These are phyloP conservation scores for Geotrichum australiense DNA, from an alignment of 1,139 yeast species.

Conservation along the genomic window DNA sequence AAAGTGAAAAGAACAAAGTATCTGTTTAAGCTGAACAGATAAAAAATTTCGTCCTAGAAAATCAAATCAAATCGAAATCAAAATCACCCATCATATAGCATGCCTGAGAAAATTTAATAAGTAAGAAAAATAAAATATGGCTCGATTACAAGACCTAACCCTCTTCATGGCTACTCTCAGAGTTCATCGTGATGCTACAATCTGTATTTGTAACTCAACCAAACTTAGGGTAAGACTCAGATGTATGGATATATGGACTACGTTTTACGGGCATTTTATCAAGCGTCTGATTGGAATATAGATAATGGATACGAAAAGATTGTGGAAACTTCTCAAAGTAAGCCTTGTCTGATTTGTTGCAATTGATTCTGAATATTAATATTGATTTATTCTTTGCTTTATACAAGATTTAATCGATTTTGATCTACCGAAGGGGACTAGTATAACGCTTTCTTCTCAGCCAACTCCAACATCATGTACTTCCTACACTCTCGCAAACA, in stretches of 20 bases:
- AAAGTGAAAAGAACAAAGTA: too few species aligned
- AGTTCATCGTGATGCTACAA: too few species aligned
- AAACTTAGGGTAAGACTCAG: too few species aligned
- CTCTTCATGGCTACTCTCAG: too few species aligned
- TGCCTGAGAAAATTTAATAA: too few species aligned
- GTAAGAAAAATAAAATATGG: too few species aligned
- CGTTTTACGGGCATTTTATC: slow-evolving; percentile 62
- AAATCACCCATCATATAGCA: too few species aligned
- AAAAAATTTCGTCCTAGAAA: too few species aligned
- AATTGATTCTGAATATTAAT: slow-evolving; percentile 13
- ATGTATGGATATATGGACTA: slow-evolving; percentile 88
- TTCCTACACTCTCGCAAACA: slow-evolving; percentile 63
- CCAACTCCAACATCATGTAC: slow-evolving; percentile 68
- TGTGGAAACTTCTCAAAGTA: slow-evolving; percentile 58
- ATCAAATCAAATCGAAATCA: too few species aligned
- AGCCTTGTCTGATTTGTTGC: slow-evolving; percentile 5
- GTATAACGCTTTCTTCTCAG: slow-evolving; percentile 63
- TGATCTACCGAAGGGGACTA: slow-evolving; percentile 60
- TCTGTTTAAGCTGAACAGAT: too few species aligned
- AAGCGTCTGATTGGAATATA: slow-evolving; percentile 66
- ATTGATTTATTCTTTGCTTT: not conserved
- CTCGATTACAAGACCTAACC: too few species aligned
- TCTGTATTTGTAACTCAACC: too few species aligned
- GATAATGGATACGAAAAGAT: slow-evolving; percentile 71
- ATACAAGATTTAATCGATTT: slow-evolving; percentile 54